These are phyloP conservation scores for Halteria grandinella DNA, from an alignment of 73 alveolate genomes.

Conservation along the genomic window DNA sequence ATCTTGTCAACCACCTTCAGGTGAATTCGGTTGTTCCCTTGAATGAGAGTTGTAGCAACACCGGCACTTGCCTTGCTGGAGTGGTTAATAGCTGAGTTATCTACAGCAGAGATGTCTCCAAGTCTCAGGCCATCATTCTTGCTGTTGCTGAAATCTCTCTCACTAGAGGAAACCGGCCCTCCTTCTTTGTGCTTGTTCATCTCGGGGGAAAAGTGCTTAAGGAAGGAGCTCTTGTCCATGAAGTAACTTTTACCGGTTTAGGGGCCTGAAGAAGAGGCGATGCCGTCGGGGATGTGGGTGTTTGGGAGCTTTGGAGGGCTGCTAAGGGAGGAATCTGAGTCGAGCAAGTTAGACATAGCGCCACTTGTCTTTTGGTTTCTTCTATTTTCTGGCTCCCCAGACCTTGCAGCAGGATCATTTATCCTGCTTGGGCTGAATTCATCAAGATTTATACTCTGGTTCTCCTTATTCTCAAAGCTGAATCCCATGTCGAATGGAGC, in stretches of 20 bases:
- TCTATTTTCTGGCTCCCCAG: not conserved
- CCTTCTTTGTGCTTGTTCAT: not conserved
- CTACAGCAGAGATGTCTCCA: constrained; percentile 2
- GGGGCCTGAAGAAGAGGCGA: no score
- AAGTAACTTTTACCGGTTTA: constrained; percentile 27
- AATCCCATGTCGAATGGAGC: not conserved
- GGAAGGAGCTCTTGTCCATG: constrained; percentile 32
- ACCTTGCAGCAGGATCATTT: no score
- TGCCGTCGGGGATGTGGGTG: no score
- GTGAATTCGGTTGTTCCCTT: not conserved
- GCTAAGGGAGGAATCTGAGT: constrained; percentile 17
- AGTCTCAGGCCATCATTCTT: not conserved
- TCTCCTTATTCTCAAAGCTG: constrained; percentile 46
- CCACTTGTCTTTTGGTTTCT: not conserved
- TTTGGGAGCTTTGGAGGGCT: not conserved
- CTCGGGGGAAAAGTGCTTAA: constrained; percentile 36
- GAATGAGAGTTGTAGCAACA: not conserved
- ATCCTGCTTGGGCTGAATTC: constrained; percentile 25
- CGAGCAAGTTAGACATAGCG: constrained; percentile 14
- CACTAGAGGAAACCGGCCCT: constrained; percentile 4
- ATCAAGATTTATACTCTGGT: constrained; percentile 14
- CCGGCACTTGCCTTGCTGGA: constrained; percentile 13
- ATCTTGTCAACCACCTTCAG: constrained; percentile 53
- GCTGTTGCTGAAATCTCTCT: constrained; percentile 2
- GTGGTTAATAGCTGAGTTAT: not conserved